Base-by-base conservation (phyloP, 306 rosid genomes). In the Senna tora region DNA sequence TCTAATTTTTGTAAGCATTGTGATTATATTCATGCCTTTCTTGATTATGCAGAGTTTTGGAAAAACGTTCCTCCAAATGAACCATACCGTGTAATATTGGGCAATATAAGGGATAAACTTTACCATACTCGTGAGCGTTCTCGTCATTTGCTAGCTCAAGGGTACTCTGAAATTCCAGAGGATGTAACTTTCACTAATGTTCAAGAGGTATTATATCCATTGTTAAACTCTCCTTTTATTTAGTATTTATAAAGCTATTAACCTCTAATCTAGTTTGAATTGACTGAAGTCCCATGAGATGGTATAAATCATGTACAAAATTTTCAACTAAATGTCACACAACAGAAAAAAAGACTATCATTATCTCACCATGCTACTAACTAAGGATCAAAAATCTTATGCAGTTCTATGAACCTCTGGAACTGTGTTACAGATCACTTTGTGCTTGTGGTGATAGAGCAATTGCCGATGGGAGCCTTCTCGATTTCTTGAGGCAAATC, bases 401-500 rank as follows among this genome's bases (percentile, higher is more conserved):
- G 43, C 57, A 92, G 98, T 92, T 92, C 85, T 78, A 87, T 92
- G 96, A 90, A 73, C 96, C 96, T 28, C 91, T 90, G 0, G 98
- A 92, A 71, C 86, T 90, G 2, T 92, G 98, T 65, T 92, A 92
- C 64, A 57, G 96, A 74, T 93, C 98, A 20, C 93, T 93, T 60
- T 88, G 96, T 71, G 77, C 78, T 43, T 90, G 96, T 78, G 98
- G 98, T 6, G 98, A 93, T 49, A 89, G 89, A 0, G 90, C 89
- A 34, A 93, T 93, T 63, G 98, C 98, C 1, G 98, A 93, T 63
- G 98, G 98, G 42, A 90, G 83, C 53, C 96, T 90, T 62, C 93
- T 93, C 49, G 98, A 93, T 80, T 93, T 90, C 78, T 53, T 93
- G 81, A 85, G 98, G 75, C 98, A 93, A 90, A 92, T 93, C 74